A percentile compares a stretch with the other conserved stretches of the same genome.
Evolutionary conservation across 176 grass and related monocot genomes (phyloP).

Genomic region (Pharus latifolius): DNA sequence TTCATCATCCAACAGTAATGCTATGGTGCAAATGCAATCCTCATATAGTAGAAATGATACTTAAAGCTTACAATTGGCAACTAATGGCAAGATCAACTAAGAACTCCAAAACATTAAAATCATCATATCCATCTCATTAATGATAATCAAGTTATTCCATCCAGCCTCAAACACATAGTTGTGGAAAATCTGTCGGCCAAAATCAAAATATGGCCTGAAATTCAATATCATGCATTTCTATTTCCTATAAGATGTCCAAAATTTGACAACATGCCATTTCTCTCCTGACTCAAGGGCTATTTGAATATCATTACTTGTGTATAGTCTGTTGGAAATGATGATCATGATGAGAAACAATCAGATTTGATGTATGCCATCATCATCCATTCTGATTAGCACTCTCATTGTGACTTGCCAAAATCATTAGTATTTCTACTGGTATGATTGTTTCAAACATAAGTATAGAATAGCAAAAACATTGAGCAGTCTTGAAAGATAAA

Average conservation of each 20-base stretch:
- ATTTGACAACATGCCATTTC: neutral
- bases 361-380: conserved; percentile 7
- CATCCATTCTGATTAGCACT: neutral
- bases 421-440: no score
- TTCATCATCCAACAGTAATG: neutral
- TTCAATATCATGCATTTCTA: neutral
- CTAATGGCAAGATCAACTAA: neutral
- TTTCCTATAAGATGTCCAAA: neutral
- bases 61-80: neutral
- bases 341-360: neutral
- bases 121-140: neutral
- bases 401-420: no score
- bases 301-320: neutral
- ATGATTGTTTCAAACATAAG: neutral
- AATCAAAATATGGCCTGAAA: neutral
- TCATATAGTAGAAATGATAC: neutral
- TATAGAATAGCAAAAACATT: neutral
- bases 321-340: neutral
- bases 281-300: neutral
- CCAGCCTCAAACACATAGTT: neutral
- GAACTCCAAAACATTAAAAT: neutral
- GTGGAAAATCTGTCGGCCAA: neutral
- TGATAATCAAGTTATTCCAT: neutral
- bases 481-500: neutral
- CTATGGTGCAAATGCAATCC: no score